Conservation (phyloP, 257 asterid genomes). For the Penstemon eatonii region DNA sequence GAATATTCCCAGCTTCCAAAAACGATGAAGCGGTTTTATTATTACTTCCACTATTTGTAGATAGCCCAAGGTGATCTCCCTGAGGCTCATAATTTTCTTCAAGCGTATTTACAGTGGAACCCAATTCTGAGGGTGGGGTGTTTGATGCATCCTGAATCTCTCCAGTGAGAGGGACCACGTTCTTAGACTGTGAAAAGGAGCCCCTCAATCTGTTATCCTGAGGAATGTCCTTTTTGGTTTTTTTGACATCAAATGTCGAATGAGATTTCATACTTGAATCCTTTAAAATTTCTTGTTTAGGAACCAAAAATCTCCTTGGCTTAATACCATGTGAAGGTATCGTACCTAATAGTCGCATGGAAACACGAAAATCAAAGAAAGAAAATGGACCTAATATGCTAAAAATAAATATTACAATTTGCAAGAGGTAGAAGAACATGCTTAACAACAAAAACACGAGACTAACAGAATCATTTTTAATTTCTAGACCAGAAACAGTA, state of each 20-base stretch:
- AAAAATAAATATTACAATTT: too few species aligned
- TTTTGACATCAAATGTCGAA: constrained; percentile 34
- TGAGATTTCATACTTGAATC: constrained; percentile 42
- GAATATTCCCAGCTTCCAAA: constrained; percentile 34
- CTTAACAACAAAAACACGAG: too few species aligned
- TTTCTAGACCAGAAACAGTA: too few species aligned
- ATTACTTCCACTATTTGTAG: constrained; percentile 36
- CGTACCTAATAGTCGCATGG: constrained; percentile 41
- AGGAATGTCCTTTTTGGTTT: constrained; percentile 40
- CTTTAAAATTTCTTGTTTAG: constrained; percentile 54
- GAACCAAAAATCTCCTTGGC: constrained; percentile 62
- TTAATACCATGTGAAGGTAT: constrained; percentile 54
- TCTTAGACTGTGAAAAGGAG: constrained; percentile 37
- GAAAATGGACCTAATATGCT: neutral
- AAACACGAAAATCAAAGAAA: constrained; percentile 23
- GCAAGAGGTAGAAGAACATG: too few species aligned
- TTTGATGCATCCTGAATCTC: constrained; percentile 54
- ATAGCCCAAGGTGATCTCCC: constrained; percentile 44
- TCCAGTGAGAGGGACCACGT: constrained; percentile 32
- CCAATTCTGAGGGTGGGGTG: constrained; percentile 64
- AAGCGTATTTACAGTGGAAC: constrained; percentile 44
- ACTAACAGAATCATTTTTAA: too few species aligned
- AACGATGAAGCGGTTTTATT: constrained; percentile 45
- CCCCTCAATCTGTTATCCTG: constrained; percentile 35
- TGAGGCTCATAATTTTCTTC: constrained; percentile 45